Evolutionary conservation across 2,329 filamentous ascomycete species (phyloP), one percentile per base, ranked within the genome.

Genomic region (Ascochyta viciae-villosae): DNA sequence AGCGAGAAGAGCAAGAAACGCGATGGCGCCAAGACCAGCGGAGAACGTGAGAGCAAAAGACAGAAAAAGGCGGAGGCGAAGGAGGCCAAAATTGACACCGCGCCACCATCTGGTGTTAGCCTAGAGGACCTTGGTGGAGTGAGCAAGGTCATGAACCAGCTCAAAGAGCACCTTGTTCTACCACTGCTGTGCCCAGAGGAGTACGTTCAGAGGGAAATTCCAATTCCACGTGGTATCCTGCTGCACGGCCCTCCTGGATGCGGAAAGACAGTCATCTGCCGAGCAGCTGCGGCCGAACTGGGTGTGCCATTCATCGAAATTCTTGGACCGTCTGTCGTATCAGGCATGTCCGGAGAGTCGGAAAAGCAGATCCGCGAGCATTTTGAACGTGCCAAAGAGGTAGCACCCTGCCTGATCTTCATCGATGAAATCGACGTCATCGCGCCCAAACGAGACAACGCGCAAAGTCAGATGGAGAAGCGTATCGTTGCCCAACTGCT

Each of bases 341-440:
- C 89, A 15, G 91, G 91, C 19, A 95, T 94, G 87, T 95, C 90
- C 31, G 91, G 91, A 65, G 92, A 95, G 71, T 94, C 90, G 0
- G 91, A 96, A 74, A 93, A 93, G 78, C 91, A 92, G 57, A 85
- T 96, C 26, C 83, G 91, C 33, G 90, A 94, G 62, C 83, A 92
- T 43, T 96, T 96, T 58, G 93, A 98, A 12, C 91, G 95, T 69
- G 95, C 95, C 0, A 91, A 91, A 72, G 85, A 86, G 51, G 83
- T 93, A 34, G 93, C 94, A 0, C 95, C 95, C 0, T 96, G 92
- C 68, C 82, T 99, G 5, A 83, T 99, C 4, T 96, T 97, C 69
- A 90, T 98, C 54, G 92, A 96, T 64, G 89, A 96, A 65, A 91
- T 98, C 48, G 93, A 99, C 74, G 89, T 89, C 4, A 95, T 98